Evolutionary conservation across 306 rosid genomes (phyloP), one percentile per base, ranked within the genome.

Genomic region (Vachellia collinsii): DNA sequence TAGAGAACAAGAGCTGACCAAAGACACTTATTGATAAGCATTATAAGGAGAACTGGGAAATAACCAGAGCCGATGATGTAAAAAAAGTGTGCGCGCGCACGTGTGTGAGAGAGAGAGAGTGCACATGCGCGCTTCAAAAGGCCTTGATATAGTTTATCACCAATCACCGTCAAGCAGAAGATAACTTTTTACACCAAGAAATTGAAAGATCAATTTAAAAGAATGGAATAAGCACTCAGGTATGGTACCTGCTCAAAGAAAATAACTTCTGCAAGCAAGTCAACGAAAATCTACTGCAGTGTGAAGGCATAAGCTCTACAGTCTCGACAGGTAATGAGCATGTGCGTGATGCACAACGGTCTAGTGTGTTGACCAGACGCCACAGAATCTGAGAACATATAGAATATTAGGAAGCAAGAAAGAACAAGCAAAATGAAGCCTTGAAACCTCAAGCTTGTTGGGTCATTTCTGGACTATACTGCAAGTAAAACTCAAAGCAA

Each of bases 291-390:
- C 94, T 90, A 80, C 94, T 83, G 85, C 99, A 95, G 88, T 93
- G 98, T 42, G 87, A 79, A 81, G 99, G 99, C 97, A 95, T 90
- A 77, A 74, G 97, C 89, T 91, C 97, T 72, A 95, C 99, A 41
- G 93, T 91, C 90, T 93, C 95, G 75, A 95, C 93, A 72, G 99
- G 98, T 86, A 95, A 85, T 25, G 97, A 93, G 83, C 93, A 91
- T 23, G 98, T 93, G 48, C 99, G 98, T 25, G 98, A 90, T 37
- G 98, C 98, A 84, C 98, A 91, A n/a, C 93, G 94, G 77, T 95
- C 99, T 97, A 95, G 82, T 11, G 98, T 95, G 83, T 88, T 88
- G 78, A 95, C 86, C 41, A 95, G 87, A 39, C 91, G 88, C 84
- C 83, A 90, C 88, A 95, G 80, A 82, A 95, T 88, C 99, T 95